Base-by-base conservation (phyloP, 2,329 filamentous ascomycete genomes). In the Dryadomyces quercivorus region DNA sequence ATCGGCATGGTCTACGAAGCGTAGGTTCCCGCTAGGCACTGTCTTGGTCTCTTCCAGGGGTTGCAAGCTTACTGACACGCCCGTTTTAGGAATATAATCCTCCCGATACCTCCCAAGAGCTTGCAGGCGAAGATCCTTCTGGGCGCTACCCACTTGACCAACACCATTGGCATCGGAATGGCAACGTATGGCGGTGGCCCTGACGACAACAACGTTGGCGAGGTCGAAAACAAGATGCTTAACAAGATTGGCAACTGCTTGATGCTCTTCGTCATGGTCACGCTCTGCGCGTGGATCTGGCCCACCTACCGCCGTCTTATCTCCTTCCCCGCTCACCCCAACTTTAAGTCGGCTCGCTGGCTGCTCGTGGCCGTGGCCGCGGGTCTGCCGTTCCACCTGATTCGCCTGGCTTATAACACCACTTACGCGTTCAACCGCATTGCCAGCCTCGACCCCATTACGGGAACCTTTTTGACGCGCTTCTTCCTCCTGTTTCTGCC, bases 1-100 rank as follows among this genome's bases (percentile, higher is more conserved):
- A 63, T 63, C 16, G 63, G 63, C 7, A 57, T 64, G 18, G 55
- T 65, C 16, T 65, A 64, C 50, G 63, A 65, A 57, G 59, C 59
- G 64, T 63, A 61, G 56, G 58, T 26, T 49, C 6, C 8, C n/a
- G 3, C 13, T 34, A 18, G 5, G 9, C 38, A 5, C 12, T 42
- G 38, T 42, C 38, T 15, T 9, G 4, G 12, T 9, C n/a, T n/a
- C n/a, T n/a, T n/a, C n/a, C n/a, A n/a, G n/a, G n/a, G n/a, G n/a
- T 42, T 15, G 38, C 38, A 7, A 15, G 4, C 18, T 13, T 20
- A 47, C 21, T 47, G 8, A 47, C 45, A 26, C 2, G 21, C 21
- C 18, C 10, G n/a, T 12, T 5, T 5, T 26, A 61, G 60, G 31
- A 61, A 61, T 36, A 59, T 59, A 21, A 54, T 61, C 18, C 59